These are phyloP conservation scores for Theileria annulata DNA, from an alignment of 169 alveolate species.

Conservation along the genomic window DNA sequence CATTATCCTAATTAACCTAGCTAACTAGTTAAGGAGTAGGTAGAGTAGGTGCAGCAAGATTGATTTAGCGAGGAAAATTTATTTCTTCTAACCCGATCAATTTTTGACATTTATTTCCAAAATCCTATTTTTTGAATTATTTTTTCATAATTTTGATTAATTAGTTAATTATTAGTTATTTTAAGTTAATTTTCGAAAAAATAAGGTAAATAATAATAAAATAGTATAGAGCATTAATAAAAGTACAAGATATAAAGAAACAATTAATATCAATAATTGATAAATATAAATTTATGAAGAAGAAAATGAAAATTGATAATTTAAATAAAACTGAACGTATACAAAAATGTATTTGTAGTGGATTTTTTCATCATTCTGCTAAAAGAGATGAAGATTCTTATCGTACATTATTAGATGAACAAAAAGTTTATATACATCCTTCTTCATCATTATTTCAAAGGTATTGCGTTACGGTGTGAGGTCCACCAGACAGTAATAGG, in stretches of 20 bases:
- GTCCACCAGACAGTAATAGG: background rate
- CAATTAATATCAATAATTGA: conserved; percentile 94
- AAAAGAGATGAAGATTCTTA: conserved; percentile 97
- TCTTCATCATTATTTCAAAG: conserved; percentile 93
- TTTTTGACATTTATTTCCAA: too few species aligned
- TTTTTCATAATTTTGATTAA: too few species aligned
- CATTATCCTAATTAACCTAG: too few species aligned
- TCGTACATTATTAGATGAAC: conserved; percentile 93
- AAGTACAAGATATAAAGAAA: conserved; percentile 96
- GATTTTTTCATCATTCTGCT: conserved; percentile 96
- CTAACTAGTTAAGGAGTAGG: too few species aligned
- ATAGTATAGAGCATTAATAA: conserved; percentile 88
- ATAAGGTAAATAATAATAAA: background rate
- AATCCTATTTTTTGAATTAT: too few species aligned
- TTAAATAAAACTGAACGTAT: conserved; percentile 88
- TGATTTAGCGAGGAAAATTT: too few species aligned
- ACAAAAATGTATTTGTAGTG: conserved; percentile 96
- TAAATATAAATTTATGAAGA: conserved; percentile 83
- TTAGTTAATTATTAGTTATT: too few species aligned
- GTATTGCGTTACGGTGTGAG: too few species aligned
- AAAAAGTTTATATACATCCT: conserved; percentile 97
- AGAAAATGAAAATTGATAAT: conserved; percentile 71
- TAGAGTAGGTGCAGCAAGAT: too few species aligned
- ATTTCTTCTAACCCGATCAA: too few species aligned
- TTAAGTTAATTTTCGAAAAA: too few species aligned